A percentile compares a stretch with the other conserved stretches of the same genome.
phyloP scores from a whole-genome alignment of 805 yeast species.

The Schwanniomyces polymorphus region DNA sequence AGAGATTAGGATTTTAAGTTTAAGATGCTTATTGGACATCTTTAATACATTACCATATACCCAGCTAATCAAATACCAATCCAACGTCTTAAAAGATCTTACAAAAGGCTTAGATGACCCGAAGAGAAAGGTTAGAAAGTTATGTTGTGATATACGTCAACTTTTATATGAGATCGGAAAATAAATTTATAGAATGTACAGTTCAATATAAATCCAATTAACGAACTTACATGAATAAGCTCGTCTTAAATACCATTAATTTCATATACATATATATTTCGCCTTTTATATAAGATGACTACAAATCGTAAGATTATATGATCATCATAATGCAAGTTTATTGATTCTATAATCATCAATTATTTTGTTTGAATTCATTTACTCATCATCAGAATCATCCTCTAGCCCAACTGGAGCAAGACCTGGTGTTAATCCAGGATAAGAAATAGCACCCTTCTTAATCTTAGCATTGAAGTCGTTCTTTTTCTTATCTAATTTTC shows the following conservation, averaged over 20 bases:
- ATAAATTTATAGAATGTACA: background rate
- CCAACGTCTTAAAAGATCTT: conserved; percentile 47
- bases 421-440: conserved; percentile 79
- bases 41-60: conserved; percentile 40
- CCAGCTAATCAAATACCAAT: conserved; percentile 52
- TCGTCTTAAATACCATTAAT: background rate
- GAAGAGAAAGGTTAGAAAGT: conserved; percentile 70
- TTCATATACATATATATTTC: conserved; percentile 1
- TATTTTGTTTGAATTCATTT: background rate
- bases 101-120: conserved; percentile 65
- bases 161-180: conserved; percentile 53
- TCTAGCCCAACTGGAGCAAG: conserved; percentile 76
- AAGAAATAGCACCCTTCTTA: conserved; percentile 42
- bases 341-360: background rate
- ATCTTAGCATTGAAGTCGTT: conserved; percentile 37
- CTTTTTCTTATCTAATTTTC: conserved; percentile 18
- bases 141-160: conserved; percentile 81
- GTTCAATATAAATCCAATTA: background rate
- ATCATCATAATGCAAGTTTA: background rate
- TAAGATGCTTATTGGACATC: conserved; percentile 52
- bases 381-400: conserved; percentile 42
- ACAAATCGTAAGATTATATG: background rate
- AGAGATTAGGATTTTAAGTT: conserved; percentile 54
- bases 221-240: background rate
- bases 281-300: background rate